These are phyloP conservation scores for Dissophora ornata DNA, from an alignment of 192 early-diverging fungal species.

Conservation along the genomic window DNA sequence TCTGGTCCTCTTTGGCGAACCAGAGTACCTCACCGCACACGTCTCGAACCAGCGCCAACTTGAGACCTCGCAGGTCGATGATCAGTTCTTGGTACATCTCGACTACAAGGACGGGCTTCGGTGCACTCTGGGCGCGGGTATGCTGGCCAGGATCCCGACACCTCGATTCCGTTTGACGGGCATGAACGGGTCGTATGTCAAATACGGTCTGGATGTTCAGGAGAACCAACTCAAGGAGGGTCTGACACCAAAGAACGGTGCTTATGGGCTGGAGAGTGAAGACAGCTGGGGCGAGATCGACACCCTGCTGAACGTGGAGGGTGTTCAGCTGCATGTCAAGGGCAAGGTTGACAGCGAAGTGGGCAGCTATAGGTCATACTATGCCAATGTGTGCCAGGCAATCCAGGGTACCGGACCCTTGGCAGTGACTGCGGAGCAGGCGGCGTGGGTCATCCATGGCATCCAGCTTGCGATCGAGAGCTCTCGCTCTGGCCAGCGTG, in stretches of 20 bases:
- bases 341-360: conserved; percentile 67
- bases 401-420: conserved; percentile 62
- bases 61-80: conserved; percentile 58
- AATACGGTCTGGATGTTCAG: conserved; percentile 77
- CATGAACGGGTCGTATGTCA: conserved; percentile 74
- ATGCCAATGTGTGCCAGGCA: conserved; percentile 71
- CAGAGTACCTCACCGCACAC: conserved; percentile 67
- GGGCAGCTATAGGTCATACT: conserved; percentile 72
- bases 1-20: conserved; percentile 73
- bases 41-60: conserved; percentile 77
- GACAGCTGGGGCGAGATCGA: conserved; percentile 63
- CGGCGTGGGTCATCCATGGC: conserved; percentile 70
- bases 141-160: conserved; percentile 74
- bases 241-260: conserved; percentile 58
- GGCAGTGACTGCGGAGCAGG: conserved; percentile 73
- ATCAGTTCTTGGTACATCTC: conserved; percentile 75
- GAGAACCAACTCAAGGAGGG: conserved; percentile 79
- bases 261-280: conserved; percentile 68
- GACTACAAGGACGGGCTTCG: conserved; percentile 69
- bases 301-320: conserved; percentile 56
- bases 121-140: conserved; percentile 70
- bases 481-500: conserved; percentile 36
- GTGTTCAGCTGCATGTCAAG: conserved; percentile 55
- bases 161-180: conserved; percentile 76
- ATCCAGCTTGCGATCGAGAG: conserved; percentile 78